Percentiles rank a stretch among this genome's conserved stretches.
Evolutionary conservation across 352 stramenopile species (phyloP).

Genomic region (Hyphochytrium catenoides): DNA sequence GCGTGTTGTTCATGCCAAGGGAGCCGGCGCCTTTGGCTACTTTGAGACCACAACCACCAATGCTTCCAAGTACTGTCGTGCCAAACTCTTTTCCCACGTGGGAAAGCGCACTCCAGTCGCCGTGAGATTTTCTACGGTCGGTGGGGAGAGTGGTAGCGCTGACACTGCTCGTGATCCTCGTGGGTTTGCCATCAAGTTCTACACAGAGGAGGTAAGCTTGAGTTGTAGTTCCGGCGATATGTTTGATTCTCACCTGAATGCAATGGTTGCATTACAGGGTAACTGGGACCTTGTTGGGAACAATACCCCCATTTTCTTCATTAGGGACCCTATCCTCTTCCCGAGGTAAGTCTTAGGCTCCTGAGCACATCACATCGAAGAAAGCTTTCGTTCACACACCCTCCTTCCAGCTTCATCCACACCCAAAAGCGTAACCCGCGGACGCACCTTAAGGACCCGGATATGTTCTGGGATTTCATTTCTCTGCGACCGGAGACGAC

Average conservation of each 20-base stretch:
- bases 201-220: slow-evolving; percentile 75
- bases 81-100: slow-evolving; percentile 38
- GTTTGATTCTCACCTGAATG: no score
- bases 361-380: no score
- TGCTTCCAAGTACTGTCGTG: slow-evolving; percentile 28
- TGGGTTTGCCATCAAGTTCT: slow-evolving; percentile 78
- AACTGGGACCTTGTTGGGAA: slow-evolving; percentile 81
- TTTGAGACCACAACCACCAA: slow-evolving; percentile 53
- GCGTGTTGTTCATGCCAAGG: slow-evolving; percentile 72
- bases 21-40: slow-evolving; percentile 63
- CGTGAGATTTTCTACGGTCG: slow-evolving; percentile 58
- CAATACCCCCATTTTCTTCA: slow-evolving; percentile 82
- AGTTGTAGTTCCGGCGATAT: no score
- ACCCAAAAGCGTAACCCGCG: slow-evolving; percentile 72
- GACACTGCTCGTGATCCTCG: slow-evolving; percentile 63
- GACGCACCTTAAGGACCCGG: slow-evolving; percentile 51
- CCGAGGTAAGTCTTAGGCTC: no score
- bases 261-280: no score
- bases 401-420: slow-evolving; percentile 80
- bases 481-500: slow-evolving; percentile 67
- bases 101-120: slow-evolving; percentile 62
- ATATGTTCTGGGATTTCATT: slow-evolving; percentile 79
- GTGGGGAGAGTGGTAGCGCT: slow-evolving; percentile 36
- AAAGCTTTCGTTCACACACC: no score
- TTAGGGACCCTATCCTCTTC: slow-evolving; percentile 73